phyloP scores from a whole-genome alignment of 768 basidiomycete genomes.

The Collybia nuda region DNA sequence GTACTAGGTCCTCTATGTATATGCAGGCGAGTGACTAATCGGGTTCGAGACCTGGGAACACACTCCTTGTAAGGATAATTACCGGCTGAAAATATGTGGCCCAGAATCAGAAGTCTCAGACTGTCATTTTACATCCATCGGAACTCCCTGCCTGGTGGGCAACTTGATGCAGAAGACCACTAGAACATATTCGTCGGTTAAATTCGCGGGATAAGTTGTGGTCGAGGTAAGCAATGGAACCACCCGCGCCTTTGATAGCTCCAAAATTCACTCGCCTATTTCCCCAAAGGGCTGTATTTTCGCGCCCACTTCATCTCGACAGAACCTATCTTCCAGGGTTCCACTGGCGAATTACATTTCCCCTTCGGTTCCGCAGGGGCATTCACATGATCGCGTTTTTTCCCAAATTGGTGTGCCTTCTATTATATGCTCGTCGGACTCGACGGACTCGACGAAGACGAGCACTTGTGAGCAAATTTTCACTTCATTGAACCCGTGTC shows the following conservation, averaged over 20 bases:
- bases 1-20: too few relatives aligned
- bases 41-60: not conserved
- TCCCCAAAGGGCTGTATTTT: conserved; percentile 18
- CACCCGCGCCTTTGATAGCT: not conserved
- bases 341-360: not conserved
- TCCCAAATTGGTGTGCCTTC: too few relatives aligned
- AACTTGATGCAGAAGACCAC: too few relatives aligned
- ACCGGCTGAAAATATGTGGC: conserved; percentile 3
- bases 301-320: conserved; percentile 8
- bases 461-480: not conserved
- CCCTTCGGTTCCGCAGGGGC: not conserved
- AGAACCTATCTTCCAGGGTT: not conserved
- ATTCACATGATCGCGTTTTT: too few relatives aligned
- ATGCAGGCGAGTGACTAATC: too few relatives aligned
- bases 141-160: too few relatives aligned
- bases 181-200: too few relatives aligned
- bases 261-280: conserved; percentile 13
- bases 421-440: too few relatives aligned
- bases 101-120: too few relatives aligned
- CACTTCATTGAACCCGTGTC: conserved; percentile 1
- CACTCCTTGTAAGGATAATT: conserved; percentile 2
- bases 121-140: too few relatives aligned
- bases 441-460: too few relatives aligned
- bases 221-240: not conserved
- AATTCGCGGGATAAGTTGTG: not conserved